These are phyloP conservation scores for Grigorovia humatica DNA, from an alignment of 805 yeast genomes.

Conservation along the genomic window DNA sequence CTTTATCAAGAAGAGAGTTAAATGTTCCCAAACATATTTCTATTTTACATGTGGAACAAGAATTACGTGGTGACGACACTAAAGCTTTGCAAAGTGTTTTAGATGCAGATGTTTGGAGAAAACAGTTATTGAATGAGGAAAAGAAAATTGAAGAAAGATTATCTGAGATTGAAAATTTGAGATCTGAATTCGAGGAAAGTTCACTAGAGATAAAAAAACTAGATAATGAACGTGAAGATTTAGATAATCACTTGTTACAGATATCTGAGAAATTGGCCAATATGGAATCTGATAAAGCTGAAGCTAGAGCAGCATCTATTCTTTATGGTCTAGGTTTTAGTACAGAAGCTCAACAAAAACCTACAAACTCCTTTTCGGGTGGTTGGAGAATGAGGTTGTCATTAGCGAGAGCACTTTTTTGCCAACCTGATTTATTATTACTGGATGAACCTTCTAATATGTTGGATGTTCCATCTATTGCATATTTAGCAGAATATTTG, in stretches of 20 bases:
- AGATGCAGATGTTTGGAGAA: conserved; percentile 99
- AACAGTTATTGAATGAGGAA: conserved; percentile 74
- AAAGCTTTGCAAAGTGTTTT: conserved; percentile 88
- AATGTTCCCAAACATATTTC: conserved; percentile 93
- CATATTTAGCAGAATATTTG: conserved; percentile 80
- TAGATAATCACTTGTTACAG: conserved; percentile 67
- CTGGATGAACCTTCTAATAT: conserved; percentile 99
- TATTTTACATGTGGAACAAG: conserved; percentile 95
- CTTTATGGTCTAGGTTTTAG: conserved; percentile 90
- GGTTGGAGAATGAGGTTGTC: conserved; percentile 99
- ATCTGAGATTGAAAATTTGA: conserved; percentile 59
- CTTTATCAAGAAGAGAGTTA: conserved; percentile 86
- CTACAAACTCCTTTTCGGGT: conserved; percentile 93
- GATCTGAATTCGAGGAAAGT: conserved; percentile 64
- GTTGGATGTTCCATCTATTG: conserved; percentile 99
- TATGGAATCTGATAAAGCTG: conserved; percentile 97
- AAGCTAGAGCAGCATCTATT: conserved; percentile 91
- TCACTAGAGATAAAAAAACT: conserved; percentile 64
- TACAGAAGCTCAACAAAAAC: conserved; percentile 66
- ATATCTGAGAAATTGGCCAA: conserved; percentile 75
- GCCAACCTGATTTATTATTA: conserved; percentile 87
- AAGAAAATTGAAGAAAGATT: conserved; percentile 61
- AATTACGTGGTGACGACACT: conserved; percentile 86
- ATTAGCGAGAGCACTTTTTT: conserved; percentile 94
- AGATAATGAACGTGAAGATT: conserved; percentile 84